These are phyloP conservation scores for Dentipellis sp. DNA, from an alignment of 768 basidiomycete species.

Conservation along the genomic window DNA sequence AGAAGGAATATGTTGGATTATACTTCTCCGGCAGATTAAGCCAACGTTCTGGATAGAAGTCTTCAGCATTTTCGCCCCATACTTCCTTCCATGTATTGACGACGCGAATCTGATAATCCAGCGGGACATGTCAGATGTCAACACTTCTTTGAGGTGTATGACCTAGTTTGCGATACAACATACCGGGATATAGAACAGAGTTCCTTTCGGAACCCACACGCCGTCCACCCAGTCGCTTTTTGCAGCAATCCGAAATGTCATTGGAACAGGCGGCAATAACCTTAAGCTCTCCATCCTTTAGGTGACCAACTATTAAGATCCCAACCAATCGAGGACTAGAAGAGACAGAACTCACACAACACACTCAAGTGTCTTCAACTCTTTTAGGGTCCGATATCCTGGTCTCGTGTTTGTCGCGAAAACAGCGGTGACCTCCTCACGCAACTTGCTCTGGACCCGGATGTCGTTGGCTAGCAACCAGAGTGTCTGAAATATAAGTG, in stretches of 20 bases:
- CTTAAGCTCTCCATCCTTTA: conserved; percentile 15
- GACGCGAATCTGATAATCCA: conserved; percentile 30
- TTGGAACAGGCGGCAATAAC: conserved; percentile 14
- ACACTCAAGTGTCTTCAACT: conserved; percentile 10
- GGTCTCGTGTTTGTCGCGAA: conserved; percentile 7
- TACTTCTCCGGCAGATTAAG: conserved; percentile 26
- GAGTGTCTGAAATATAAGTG: conserved; percentile 9
- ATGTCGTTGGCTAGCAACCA: conserved; percentile 22
- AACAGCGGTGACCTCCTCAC: conserved; percentile 23
- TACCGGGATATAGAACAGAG: conserved; percentile 30
- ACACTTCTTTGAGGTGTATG: too few species aligned
- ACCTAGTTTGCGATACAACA: neutral
- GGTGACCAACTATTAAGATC: neutral
- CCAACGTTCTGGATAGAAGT: conserved; percentile 42
- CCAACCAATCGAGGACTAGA: too few species aligned
- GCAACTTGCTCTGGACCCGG: conserved; percentile 23
- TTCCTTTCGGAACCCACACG: conserved; percentile 33
- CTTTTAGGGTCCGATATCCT: conserved; percentile 13
- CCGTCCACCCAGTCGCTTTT: conserved; percentile 25
- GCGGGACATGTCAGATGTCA: too few species aligned
- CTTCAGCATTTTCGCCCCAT: conserved; percentile 44
- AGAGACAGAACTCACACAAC: conserved; percentile 11
- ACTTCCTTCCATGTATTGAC: conserved; percentile 40
- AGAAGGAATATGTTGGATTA: conserved; percentile 27
- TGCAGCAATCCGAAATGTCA: conserved; percentile 12